A percentile compares a stretch with the other conserved stretches of the same genome.
Evolutionary conservation across 2,329 filamentous ascomycete species (phyloP).

Genomic region (Cytospora paraplurivora): DNA sequence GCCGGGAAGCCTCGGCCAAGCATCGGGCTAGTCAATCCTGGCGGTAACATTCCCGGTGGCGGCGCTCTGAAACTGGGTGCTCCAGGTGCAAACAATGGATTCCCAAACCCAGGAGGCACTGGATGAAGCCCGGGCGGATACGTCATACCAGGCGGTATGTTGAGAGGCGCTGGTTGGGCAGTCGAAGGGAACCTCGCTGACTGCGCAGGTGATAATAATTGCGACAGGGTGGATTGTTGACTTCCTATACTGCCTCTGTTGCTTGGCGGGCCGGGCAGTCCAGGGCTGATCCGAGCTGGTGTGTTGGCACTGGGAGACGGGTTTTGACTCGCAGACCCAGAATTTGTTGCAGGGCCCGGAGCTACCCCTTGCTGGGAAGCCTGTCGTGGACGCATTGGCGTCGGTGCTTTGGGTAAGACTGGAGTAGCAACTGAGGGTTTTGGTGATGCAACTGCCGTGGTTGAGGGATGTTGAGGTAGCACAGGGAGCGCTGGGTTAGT

Average conservation of each 20-base stretch:
- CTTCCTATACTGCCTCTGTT: constrained; percentile 58
- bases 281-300: constrained; percentile 66
- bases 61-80: constrained; percentile 47
- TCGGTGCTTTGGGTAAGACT: constrained; percentile 78
- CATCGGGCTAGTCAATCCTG: constrained; percentile 51
- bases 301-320: constrained; percentile 63
- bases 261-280: constrained; percentile 62
- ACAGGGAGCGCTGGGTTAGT: constrained; percentile 49
- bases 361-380: constrained; percentile 77
- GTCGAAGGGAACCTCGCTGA: constrained; percentile 40
- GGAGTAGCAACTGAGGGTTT: constrained; percentile 79
- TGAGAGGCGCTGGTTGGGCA: constrained; percentile 50
- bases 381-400: constrained; percentile 75
- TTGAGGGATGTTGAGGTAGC: constrained; percentile 60
- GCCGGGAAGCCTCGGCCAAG: constrained; percentile 48
- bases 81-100: constrained; percentile 49
- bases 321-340: constrained; percentile 58
- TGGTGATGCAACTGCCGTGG: constrained; percentile 69
- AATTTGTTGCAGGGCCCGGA: constrained; percentile 67
- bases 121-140: constrained; percentile 48
- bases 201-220: constrained; percentile 65
- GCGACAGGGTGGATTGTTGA: constrained; percentile 39
- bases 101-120: constrained; percentile 55
- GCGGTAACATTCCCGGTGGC: constrained; percentile 51
- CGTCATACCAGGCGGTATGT: constrained; percentile 58